Percentiles rank a stretch among this genome's conserved stretches.
phyloP scores from a whole-genome alignment of 1,284 basidiomycete genomes.

The Stygiomarasmius scandens region DNA sequence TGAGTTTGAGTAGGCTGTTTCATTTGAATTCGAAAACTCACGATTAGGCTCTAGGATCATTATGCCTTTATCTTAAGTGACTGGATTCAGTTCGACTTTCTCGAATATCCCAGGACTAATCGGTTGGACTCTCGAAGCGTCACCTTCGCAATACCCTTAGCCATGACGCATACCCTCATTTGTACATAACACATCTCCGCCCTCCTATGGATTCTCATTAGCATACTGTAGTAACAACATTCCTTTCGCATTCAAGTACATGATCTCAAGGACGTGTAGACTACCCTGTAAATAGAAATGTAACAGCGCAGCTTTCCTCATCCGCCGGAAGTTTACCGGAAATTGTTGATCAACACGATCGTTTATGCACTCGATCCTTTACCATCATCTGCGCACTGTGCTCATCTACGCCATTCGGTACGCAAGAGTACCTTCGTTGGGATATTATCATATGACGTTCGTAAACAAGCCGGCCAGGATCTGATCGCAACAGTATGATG shows the following conservation, averaged over 20 bases:
- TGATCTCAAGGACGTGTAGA: neutral
- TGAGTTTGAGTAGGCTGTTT: too few species aligned
- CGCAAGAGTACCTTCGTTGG: too few species aligned
- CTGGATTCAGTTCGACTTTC: neutral
- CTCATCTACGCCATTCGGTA: too few species aligned
- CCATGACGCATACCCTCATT: constrained; percentile 13
- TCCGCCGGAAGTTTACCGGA: too few species aligned
- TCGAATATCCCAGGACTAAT: constrained; percentile 8
- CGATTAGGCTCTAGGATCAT: too few species aligned
- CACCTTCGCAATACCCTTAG: constrained; percentile 8
- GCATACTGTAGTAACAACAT: neutral
- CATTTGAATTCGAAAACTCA: too few species aligned
- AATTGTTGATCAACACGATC: too few species aligned
- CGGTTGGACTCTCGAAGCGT: neutral
- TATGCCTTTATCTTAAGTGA: constrained; percentile 2
- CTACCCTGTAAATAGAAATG: neutral
- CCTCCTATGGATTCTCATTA: neutral
- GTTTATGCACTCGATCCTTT: too few species aligned
- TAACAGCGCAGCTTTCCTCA: neutral
- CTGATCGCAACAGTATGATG: neutral
- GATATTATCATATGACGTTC: too few species aligned
- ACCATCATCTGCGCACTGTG: too few species aligned
- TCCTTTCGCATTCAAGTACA: neutral
- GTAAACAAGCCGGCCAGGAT: neutral
- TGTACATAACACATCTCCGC: constrained; percentile 2